Evolutionary conservation across 1,139 yeast species (phyloP).

Genomic region (Pichia norvegensis): DNA sequence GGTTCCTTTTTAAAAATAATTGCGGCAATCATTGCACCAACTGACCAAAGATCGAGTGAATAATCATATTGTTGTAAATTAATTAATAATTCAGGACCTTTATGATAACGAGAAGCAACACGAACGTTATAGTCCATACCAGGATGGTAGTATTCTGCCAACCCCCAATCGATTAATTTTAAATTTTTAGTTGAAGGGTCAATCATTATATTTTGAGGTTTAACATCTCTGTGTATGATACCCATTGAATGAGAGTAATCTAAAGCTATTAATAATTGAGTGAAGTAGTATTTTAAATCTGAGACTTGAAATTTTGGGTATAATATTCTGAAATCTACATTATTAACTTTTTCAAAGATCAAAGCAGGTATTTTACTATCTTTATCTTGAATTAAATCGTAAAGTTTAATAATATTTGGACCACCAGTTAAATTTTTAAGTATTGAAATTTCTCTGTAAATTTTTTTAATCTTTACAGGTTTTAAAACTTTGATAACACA

Average conservation of each 20-base stretch:
- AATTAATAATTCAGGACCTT: conserved; percentile 95
- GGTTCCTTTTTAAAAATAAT: conserved; percentile 95
- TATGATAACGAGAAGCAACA: conserved; percentile 96
- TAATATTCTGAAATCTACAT: conserved; percentile 81
- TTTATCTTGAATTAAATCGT: conserved; percentile 87
- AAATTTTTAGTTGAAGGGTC: conserved; percentile 70
- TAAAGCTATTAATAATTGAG: conserved; percentile 78
- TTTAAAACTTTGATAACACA: conserved; percentile 90
- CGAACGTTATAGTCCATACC: conserved; percentile 94
- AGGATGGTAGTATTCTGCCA: conserved; percentile 95
- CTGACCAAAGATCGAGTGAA: conserved; percentile 92
- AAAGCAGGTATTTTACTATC: conserved; percentile 88
- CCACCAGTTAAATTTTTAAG: conserved; percentile 84
- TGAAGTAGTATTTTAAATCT: conserved; percentile 85
- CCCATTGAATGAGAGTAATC: conserved; percentile 97
- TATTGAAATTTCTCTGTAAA: conserved; percentile 89
- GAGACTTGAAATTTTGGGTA: conserved; percentile 82
- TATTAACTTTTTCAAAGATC: conserved; percentile 84
- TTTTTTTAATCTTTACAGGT: conserved; percentile 95
- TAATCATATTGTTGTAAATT: conserved; percentile 91
- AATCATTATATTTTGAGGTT: conserved; percentile 97
- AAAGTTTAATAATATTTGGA: conserved; percentile 70
- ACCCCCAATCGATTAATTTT: conserved; percentile 95
- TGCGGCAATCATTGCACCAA: conserved; percentile 97
- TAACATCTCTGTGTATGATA: conserved; percentile 96